phyloP scores from a whole-genome alignment of 1,284 basidiomycete species.

The Trichosporon coremiiforme region DNA sequence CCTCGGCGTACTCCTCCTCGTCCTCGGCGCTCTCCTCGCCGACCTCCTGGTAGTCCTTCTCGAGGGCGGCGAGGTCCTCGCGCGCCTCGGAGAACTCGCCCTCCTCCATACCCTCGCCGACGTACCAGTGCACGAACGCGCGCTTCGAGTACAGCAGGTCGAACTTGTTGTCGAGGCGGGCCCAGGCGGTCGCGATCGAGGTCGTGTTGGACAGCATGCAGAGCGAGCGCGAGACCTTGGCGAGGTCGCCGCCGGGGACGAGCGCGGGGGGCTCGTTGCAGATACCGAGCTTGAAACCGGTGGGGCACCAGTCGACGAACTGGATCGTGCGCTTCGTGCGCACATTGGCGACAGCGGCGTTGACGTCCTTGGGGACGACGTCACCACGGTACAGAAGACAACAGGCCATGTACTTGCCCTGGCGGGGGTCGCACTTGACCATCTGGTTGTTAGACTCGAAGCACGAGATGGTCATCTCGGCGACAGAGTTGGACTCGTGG shows the following conservation, averaged over 20 bases:
- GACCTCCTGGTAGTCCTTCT: slow-evolving; percentile 96
- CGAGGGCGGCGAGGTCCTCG: slow-evolving; percentile 93
- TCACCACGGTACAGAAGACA: slow-evolving; percentile 90
- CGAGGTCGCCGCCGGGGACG: slow-evolving; percentile 92
- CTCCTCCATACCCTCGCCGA: slow-evolving; percentile 98
- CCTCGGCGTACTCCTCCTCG: slow-evolving; percentile 10
- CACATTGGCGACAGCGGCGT: slow-evolving; percentile 88
- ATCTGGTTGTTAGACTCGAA: slow-evolving; percentile 98
- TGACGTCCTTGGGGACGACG: slow-evolving; percentile 96
- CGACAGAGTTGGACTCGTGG: slow-evolving; percentile 96
- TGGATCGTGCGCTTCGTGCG: slow-evolving; percentile 98
- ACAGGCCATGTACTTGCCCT: slow-evolving; percentile 97
- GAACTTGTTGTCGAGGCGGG: slow-evolving; percentile 97
- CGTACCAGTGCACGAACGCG: slow-evolving; percentile 90
- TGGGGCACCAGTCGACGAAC: slow-evolving; percentile 95
- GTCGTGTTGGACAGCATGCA: slow-evolving; percentile 83
- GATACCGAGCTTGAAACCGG: slow-evolving; percentile 96
- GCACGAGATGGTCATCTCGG: slow-evolving; percentile 98
- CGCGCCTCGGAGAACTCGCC: slow-evolving; percentile 97
- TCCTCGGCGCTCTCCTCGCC: slow-evolving; percentile 55
- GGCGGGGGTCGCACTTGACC: slow-evolving; percentile 94
- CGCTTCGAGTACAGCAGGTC: slow-evolving; percentile 93
- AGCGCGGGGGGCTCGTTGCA: slow-evolving; percentile 92
- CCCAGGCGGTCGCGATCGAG: slow-evolving; percentile 87
- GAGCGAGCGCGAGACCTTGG: slow-evolving; percentile 88